Evolutionary conservation across 129 eudicot genomes (phyloP).

Genomic region (Calendula officinalis): DNA sequence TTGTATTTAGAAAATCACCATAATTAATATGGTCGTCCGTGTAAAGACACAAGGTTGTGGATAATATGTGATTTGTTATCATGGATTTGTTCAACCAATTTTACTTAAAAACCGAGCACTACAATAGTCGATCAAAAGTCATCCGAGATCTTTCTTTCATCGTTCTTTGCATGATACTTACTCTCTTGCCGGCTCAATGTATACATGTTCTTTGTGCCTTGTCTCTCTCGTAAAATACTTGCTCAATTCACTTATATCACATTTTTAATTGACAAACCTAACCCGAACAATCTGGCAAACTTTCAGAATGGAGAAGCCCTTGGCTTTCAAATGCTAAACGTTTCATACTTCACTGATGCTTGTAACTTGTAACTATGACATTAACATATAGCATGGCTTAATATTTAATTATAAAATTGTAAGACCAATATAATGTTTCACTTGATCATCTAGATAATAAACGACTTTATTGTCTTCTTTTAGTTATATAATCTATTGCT

Average conservation of each 20-base stretch:
- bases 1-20: neutral
- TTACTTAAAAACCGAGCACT: slow-evolving; percentile 1
- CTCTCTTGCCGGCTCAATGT: neutral
- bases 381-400: neutral
- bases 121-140: neutral
- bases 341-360: neutral
- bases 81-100: neutral
- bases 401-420: neutral
- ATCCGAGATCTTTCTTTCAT: slow-evolving; percentile 1
- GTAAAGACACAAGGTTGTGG: neutral
- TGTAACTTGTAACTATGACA: neutral
- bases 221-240: slow-evolving; percentile 3
- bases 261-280: neutral
- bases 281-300: neutral
- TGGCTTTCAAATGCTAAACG: neutral
- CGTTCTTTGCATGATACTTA: slow-evolving; percentile 24
- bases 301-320: neutral
- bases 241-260: neutral
- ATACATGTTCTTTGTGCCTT: slow-evolving; percentile 25
- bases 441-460: neutral
- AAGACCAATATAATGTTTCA: neutral
- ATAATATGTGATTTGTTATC: neutral
- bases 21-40: neutral
- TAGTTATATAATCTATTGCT: neutral
- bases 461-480: slow-evolving; percentile 1